phyloP scores from a whole-genome alignment of 768 basidiomycete species.

The Phylloporus arenicola region DNA sequence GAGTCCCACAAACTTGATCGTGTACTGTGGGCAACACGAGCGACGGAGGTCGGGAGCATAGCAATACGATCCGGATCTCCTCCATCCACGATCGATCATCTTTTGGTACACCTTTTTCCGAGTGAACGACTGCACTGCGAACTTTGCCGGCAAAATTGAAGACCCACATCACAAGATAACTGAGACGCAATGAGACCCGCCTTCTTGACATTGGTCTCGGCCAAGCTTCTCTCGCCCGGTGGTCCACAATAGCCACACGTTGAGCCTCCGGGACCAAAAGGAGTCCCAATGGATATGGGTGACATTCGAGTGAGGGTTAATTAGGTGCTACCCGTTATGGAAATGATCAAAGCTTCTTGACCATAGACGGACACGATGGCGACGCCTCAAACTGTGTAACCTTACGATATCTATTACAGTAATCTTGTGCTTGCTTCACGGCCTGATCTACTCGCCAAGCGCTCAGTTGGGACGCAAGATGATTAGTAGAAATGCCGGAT shows the following conservation, averaged over 20 bases:
- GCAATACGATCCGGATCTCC: slow-evolving; percentile 75
- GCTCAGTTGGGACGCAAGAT: too few relatives aligned
- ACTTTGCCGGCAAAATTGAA: neutral
- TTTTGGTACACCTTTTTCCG: slow-evolving; percentile 60
- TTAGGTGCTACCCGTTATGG: neutral
- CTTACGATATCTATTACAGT: too few relatives aligned
- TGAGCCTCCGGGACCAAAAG: slow-evolving; percentile 26
- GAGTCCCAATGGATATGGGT: slow-evolving; percentile 24
- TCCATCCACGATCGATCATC: slow-evolving; percentile 85
- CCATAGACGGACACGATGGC: too few relatives aligned
- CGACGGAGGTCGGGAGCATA: slow-evolving; percentile 81
- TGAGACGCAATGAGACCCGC: slow-evolving; percentile 47
- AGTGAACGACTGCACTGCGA: neutral
- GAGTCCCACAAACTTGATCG: slow-evolving; percentile 63
- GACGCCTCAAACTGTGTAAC: too few relatives aligned
- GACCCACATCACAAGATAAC: slow-evolving; percentile 48
- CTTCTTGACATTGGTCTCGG: slow-evolving; percentile 40
- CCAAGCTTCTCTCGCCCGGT: slow-evolving; percentile 41
- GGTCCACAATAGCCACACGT: slow-evolving; percentile 68
- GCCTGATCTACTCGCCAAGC: too few relatives aligned
- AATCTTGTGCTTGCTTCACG: too few relatives aligned
- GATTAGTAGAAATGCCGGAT: too few relatives aligned
- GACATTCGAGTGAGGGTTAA: slow-evolving; percentile 14
- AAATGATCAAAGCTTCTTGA: neutral
- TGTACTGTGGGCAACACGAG: slow-evolving; percentile 93